Evolutionary conservation across 2,329 filamentous ascomycete genomes (phyloP).

Genomic region (Decorospora gaudefroyi): DNA sequence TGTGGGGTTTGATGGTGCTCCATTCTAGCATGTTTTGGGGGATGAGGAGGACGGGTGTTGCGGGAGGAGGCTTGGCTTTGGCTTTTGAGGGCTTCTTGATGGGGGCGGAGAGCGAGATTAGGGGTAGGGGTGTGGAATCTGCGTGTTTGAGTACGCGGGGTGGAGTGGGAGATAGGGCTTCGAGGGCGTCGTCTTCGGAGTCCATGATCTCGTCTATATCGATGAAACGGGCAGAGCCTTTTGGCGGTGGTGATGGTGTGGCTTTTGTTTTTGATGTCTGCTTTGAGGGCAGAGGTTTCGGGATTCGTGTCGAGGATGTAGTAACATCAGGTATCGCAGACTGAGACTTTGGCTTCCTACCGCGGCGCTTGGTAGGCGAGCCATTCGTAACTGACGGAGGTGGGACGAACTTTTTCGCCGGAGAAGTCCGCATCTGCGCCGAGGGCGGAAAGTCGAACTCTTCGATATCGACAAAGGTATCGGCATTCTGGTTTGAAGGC

Average conservation of each 20-base stretch:
- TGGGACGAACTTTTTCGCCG: neutral
- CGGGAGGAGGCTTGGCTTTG: neutral
- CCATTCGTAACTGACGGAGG: slow-evolving; percentile 4
- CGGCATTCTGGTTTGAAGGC: slow-evolving; percentile 35
- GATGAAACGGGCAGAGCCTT: slow-evolving; percentile 32
- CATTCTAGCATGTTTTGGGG: slow-evolving; percentile 34
- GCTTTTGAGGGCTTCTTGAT: neutral
- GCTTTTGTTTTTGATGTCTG: slow-evolving; percentile 1
- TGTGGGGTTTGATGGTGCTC: slow-evolving; percentile 37
- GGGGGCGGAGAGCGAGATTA: slow-evolving; percentile 11
- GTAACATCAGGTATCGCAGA: slow-evolving; percentile 10
- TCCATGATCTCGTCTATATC: slow-evolving; percentile 49
- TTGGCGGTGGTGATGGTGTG: slow-evolving; percentile 19
- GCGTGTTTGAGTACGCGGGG: slow-evolving; percentile 31
- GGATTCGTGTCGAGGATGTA: slow-evolving; percentile 6
- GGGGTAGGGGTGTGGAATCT: slow-evolving; percentile 23
- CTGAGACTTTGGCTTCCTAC: slow-evolving; percentile 27
- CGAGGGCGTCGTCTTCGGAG: slow-evolving; percentile 44
- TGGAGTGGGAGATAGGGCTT: slow-evolving; percentile 41
- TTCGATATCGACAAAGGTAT: slow-evolving; percentile 35
- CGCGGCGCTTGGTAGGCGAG: slow-evolving; percentile 29
- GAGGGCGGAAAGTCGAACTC: slow-evolving; percentile 30
- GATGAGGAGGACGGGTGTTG: slow-evolving; percentile 23
- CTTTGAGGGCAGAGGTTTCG: slow-evolving; percentile 8
- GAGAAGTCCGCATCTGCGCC: slow-evolving; percentile 7